Evolutionary conservation across 164 flowering plant genomes (phyloP).

Genomic region (Aristolochia contorta): DNA sequence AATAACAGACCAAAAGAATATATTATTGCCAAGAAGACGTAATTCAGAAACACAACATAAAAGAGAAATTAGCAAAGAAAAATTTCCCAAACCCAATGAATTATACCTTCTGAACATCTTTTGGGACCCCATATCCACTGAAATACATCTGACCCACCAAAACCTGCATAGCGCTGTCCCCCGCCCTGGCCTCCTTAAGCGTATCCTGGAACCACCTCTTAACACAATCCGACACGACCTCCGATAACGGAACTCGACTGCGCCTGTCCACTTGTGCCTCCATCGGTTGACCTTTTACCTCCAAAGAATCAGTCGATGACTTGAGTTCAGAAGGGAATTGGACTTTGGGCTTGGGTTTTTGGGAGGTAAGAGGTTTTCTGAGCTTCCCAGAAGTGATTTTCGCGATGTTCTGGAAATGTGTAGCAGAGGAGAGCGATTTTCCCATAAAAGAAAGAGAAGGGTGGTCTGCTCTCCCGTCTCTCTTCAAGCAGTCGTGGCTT

Average conservation of each 20-base stretch:
- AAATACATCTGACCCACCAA: conserved; percentile 90
- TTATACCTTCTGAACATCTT: conserved; percentile 54
- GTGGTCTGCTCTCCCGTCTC: background rate
- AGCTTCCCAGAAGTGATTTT: conserved; percentile 6
- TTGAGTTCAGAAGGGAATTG: conserved; percentile 6
- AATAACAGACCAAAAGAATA: background rate
- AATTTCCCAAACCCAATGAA: background rate
- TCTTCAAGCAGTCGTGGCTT: background rate
- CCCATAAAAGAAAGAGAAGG: conserved; percentile 20
- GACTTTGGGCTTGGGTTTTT: conserved; percentile 13
- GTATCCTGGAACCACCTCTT: conserved; percentile 82
- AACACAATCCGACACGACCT: conserved; percentile 67
- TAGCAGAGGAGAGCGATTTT: conserved; percentile 20
- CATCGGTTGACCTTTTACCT: conserved; percentile 5
- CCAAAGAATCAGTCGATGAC: background rate
- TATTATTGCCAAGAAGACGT: background rate
- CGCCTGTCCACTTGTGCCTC: conserved; percentile 11
- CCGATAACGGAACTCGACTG: conserved; percentile 41
- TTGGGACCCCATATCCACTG: conserved; percentile 77
- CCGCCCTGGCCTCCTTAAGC: conserved; percentile 79
- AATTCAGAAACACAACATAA: background rate
- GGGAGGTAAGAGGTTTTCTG: background rate
- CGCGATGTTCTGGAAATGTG: conserved; percentile 11
- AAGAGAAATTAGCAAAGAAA: background rate
- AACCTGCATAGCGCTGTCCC: conserved; percentile 73